Percentiles rank a stretch among this genome's conserved stretches.
phyloP scores from a whole-genome alignment of 352 stramenopile species.

The Paralagenidium karlingii region DNA sequence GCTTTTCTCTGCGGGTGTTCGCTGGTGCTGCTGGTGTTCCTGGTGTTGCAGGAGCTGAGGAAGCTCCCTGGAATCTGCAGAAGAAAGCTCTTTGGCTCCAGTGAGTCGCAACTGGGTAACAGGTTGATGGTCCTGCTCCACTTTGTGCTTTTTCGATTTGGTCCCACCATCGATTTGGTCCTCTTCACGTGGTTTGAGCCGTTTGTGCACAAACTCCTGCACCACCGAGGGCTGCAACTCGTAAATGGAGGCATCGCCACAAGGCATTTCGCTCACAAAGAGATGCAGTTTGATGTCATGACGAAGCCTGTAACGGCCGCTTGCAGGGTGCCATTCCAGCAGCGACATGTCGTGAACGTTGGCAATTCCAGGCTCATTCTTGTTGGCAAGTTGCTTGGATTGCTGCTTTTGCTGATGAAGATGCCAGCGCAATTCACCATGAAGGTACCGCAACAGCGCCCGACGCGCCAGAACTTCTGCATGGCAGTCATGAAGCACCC shows the following conservation, averaged over 20 bases:
- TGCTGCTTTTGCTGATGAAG: not conserved
- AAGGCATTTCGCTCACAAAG: conserved; percentile 88
- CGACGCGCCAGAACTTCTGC: conserved; percentile 85
- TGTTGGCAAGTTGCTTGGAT: conserved; percentile 3
- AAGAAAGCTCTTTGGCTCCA: conserved; percentile 24
- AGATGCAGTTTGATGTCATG: conserved; percentile 58
- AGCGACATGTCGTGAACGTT: not conserved
- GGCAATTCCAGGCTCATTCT: not conserved
- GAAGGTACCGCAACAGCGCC: conserved; percentile 70
- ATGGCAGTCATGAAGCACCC: conserved; percentile 88
- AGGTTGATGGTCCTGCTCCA: conserved; percentile 1
- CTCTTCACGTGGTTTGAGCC: conserved; percentile 17
- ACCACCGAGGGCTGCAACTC: conserved; percentile 57
- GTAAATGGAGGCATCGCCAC: conserved; percentile 91
- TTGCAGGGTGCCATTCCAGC: too few species aligned
- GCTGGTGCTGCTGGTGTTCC: conserved; percentile 15
- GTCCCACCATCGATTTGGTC: not conserved
- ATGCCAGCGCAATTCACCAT: conserved; percentile 37
- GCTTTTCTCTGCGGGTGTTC: conserved; percentile 23
- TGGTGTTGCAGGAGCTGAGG: too few species aligned
- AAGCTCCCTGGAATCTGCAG: not conserved
- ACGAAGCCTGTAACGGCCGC: conserved; percentile 4
- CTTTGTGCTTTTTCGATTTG: too few species aligned
- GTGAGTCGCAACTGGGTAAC: conserved; percentile 31
- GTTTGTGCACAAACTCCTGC: conserved; percentile 21